Base-by-base conservation (phyloP, 306 rosid genomes). In the cucumber (Cucumis sativus) region DNA sequence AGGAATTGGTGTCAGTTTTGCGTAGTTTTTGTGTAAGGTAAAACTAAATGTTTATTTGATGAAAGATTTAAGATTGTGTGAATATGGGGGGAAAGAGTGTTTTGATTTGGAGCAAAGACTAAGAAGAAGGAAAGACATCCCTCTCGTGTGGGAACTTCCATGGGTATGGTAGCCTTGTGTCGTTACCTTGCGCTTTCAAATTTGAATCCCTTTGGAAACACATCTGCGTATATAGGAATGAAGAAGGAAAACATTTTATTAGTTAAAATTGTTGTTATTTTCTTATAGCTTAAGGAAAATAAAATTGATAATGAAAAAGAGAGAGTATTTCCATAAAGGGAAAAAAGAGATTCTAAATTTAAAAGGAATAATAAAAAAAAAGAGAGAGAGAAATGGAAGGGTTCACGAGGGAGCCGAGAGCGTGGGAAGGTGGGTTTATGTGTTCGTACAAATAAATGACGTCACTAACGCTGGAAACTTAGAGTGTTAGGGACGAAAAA, bases 371-470 rank as follows among this genome's bases (percentile, higher is more conserved):
- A 7, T 2, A 6, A 28, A 28, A 2, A 28, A 28, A 28, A 28
- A 28, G 2, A 28, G 30, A 28, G 2, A 28, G 2, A 28, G 2
- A 28, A 28, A 28, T 1, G 30, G 2, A 28, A 83, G n/a, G n/a
- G n/a, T n/a, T n/a, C 52, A 92, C 98, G 96, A 88, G 90, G 90
- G 8, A 7, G 0, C 54, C 75, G 66, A 79, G 86, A 78, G 89
- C 83, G 84, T 88, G 88, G 88, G 82, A 21, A 83, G 83, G 74
- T 54, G 10, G 56, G 2, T 59, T 63, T 33, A 62, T 15, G 68
- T 13, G 40, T 23, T 61, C 18, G 62, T 80, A 86, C 85, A 47
- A 23, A 16, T 39, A 43, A 23, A 37, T 82, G 85, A 84, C 84
- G 82, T 81, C 74, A 17, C 33, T 3, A 56, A 33, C 67, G 75